Evolutionary conservation across 2,329 filamentous ascomycete species (phyloP).

Genomic region (Teratosphaeriaceae sp.): DNA sequence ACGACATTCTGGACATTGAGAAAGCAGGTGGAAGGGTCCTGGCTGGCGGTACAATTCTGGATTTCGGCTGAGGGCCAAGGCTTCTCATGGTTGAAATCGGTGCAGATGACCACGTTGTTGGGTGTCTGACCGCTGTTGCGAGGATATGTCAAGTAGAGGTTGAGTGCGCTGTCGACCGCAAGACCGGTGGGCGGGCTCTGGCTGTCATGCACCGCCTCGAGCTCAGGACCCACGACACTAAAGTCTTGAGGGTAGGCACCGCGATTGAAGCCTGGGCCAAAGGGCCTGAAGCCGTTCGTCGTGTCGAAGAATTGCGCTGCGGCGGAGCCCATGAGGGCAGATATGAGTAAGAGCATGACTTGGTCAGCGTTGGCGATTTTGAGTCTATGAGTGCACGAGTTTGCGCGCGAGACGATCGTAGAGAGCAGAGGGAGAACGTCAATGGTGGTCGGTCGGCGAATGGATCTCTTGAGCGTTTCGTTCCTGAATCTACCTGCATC

Average conservation of each 20-base stretch:
- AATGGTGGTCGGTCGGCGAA: no score
- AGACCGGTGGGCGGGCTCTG: conserved; percentile 33
- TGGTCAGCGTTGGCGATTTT: no score
- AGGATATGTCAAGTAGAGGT: conserved; percentile 38
- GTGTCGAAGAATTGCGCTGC: conserved; percentile 9
- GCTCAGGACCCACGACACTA: conserved; percentile 29
- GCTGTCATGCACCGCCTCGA: conserved; percentile 35
- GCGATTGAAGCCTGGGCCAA: conserved; percentile 16
- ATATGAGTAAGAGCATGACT: not conserved
- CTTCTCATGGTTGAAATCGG: conserved; percentile 32
- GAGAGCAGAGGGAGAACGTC: no score
- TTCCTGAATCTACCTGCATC: no score
- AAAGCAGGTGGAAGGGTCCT: conserved; percentile 38
- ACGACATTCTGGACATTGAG: conserved; percentile 42
- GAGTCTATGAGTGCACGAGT: not conserved
- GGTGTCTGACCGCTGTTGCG: conserved; percentile 33
- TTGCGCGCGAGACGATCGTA: no score
- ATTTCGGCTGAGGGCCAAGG: conserved; percentile 36
- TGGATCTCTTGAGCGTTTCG: no score
- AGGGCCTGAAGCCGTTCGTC: conserved; percentile 10
- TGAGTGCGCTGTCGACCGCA: conserved; percentile 32
- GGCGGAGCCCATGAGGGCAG: not conserved
- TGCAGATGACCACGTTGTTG: conserved; percentile 35
- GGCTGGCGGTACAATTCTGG: conserved; percentile 33
- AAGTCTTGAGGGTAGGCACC: conserved; percentile 31